phyloP scores from a whole-genome alignment of 2,329 filamentous ascomycete species.

The Aureobasidium sp. region DNA sequence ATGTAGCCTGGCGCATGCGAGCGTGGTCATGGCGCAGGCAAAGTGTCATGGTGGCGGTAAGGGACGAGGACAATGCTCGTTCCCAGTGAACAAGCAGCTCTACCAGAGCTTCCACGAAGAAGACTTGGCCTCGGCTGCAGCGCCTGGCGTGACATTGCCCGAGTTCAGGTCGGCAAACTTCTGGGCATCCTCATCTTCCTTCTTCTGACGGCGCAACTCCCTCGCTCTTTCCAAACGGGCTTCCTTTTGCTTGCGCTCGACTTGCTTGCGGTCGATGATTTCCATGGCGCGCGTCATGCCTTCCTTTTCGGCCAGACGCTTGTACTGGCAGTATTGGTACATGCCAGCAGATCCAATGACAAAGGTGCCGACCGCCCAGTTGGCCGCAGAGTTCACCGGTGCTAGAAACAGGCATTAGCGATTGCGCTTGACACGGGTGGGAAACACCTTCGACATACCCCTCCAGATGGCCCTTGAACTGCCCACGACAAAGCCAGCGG shows the following conservation, averaged over 20 bases:
- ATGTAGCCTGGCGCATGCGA: not conserved
- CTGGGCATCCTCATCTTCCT: constrained; percentile 35
- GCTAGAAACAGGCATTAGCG: constrained; percentile 32
- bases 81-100: not conserved
- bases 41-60: not conserved
- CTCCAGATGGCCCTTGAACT: constrained; percentile 64
- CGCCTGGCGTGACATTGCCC: constrained; percentile 9
- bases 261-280: constrained; percentile 65
- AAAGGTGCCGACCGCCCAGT: constrained; percentile 79
- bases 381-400: constrained; percentile 58
- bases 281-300: constrained; percentile 82
- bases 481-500: constrained; percentile 65
- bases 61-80: not conserved
- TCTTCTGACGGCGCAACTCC: constrained; percentile 33
- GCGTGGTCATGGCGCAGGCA: not conserved
- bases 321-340: constrained; percentile 78
- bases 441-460: constrained; percentile 43
- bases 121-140: constrained; percentile 14
- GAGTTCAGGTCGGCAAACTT: constrained; percentile 22
- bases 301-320: constrained; percentile 62
- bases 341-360: constrained; percentile 58
- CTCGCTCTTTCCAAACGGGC: constrained; percentile 33
- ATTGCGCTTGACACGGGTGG: constrained; percentile 8
- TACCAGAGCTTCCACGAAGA: constrained; percentile 30
- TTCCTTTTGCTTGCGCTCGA: constrained; percentile 47